Percentiles rank a stretch among this genome's conserved stretches.
phyloP scores from a whole-genome alignment of 257 asterid species.

The Lavandula angustifolia region DNA sequence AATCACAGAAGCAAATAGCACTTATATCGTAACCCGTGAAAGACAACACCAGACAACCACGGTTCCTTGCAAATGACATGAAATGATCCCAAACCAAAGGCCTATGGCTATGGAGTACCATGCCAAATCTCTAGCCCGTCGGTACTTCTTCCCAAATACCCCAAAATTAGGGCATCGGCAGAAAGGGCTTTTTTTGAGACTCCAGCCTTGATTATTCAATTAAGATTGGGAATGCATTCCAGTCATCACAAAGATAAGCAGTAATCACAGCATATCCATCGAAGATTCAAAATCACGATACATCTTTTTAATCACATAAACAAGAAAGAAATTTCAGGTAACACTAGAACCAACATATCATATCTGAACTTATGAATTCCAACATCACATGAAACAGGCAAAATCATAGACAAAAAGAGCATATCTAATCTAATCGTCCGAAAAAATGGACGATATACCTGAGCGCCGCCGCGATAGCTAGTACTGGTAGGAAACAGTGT shows the following conservation, averaged over 20 bases:
- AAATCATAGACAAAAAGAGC: too few species aligned
- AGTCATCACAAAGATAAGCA: conserved; percentile 34
- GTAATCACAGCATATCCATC: conserved; percentile 29
- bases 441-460: conserved; percentile 35
- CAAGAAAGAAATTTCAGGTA: too few species aligned
- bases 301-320: too few species aligned
- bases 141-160: conserved; percentile 59
- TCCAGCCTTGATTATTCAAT: conserved; percentile 80
- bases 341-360: too few species aligned
- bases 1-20: not conserved
- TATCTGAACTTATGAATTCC: too few species aligned
- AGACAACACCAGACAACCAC: conserved; percentile 8
- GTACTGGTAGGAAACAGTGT: conserved; percentile 18
- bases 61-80: conserved; percentile 38
- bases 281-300: not conserved
- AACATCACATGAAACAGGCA: not conserved
- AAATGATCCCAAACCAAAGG: conserved; percentile 87
- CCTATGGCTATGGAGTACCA: conserved; percentile 64
- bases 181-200: conserved; percentile 68
- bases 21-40: not conserved
- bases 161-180: conserved; percentile 31
- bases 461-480: conserved; percentile 21
- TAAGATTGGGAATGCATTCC: conserved; percentile 48
- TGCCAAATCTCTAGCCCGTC: conserved; percentile 87
- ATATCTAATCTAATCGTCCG: too few species aligned